Percentiles rank a stretch among this genome's conserved stretches.
Evolutionary conservation across 2,329 filamentous ascomycete genomes (phyloP).

Genomic region (Colletotrichum caudatum): DNA sequence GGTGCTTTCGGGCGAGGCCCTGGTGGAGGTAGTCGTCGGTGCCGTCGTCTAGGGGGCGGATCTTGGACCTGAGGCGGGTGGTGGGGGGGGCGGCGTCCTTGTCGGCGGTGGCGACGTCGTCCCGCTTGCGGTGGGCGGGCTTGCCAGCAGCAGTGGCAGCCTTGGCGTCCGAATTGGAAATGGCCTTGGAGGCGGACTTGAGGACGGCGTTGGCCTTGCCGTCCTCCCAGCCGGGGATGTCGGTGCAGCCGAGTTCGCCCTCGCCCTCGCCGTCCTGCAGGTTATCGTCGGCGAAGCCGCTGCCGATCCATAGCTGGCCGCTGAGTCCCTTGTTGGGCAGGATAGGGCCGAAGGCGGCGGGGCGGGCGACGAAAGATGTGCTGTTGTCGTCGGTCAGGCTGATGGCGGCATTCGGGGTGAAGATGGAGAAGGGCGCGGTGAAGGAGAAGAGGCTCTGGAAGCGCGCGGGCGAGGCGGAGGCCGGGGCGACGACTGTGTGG

Average conservation of each 20-base stretch:
- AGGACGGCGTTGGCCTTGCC: conserved; percentile 61
- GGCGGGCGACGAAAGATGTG: conserved; percentile 93
- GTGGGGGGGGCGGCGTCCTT: conserved; percentile 47
- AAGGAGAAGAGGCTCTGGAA: conserved; percentile 75
- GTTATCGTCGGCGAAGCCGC: conserved; percentile 86
- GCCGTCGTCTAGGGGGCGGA: conserved; percentile 66
- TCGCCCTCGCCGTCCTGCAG: conserved; percentile 73
- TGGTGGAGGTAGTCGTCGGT: conserved; percentile 88
- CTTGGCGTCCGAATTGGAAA: conserved; percentile 45
- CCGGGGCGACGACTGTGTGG: conserved; percentile 28
- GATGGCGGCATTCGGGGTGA: conserved; percentile 95
- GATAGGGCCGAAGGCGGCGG: conserved; percentile 90
- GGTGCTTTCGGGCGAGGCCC: conserved; percentile 49
- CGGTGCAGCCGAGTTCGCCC: conserved; percentile 93
- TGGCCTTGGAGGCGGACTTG: conserved; percentile 53
- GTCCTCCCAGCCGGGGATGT: conserved; percentile 89
- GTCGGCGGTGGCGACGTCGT: conserved; percentile 44
- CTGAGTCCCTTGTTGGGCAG: conserved; percentile 83
- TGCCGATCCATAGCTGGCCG: conserved; percentile 93
- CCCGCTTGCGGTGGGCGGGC: conserved; percentile 52
- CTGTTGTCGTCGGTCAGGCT: conserved; percentile 98
- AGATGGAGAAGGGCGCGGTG: conserved; percentile 84
- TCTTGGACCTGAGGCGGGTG: conserved; percentile 46
- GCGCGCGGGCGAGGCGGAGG: conserved; percentile 54
- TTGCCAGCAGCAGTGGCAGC: conserved; percentile 47